phyloP scores from a whole-genome alignment of 129 eudicot genomes.

The Centaurea solstitialis region DNA sequence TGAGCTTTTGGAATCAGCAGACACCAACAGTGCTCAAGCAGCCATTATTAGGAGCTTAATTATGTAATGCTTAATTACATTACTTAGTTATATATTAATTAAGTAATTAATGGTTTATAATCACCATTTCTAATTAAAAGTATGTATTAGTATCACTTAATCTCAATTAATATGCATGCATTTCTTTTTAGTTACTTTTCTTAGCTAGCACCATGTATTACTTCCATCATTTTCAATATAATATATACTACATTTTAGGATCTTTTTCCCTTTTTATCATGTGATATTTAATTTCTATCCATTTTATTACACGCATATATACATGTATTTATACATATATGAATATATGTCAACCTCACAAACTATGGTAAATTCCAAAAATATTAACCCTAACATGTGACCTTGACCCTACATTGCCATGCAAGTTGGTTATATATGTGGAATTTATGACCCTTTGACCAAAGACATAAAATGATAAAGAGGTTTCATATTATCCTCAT shows the following conservation, averaged over 20 bases:
- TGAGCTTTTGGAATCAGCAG: conserved; percentile 83
- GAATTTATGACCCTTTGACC: conserved; percentile 36
- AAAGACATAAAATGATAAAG: conserved; percentile 23
- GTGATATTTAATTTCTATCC: neutral
- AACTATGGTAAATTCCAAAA: conserved; percentile 31
- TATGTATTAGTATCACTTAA: neutral
- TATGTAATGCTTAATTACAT: conserved; percentile 40
- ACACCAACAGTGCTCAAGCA: conserved; percentile 89
- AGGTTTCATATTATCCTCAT: conserved; percentile 15
- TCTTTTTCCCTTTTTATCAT: neutral
- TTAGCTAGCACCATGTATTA: neutral
- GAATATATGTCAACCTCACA: conserved; percentile 15
- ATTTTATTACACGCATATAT: neutral
- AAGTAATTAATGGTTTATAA: neutral
- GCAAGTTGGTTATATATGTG: conserved; percentile 38
- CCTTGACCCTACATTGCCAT: conserved; percentile 38
- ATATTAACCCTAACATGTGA: conserved; percentile 37
- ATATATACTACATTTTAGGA: neutral
- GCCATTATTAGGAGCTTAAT: conserved; percentile 94
- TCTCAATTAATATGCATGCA: conserved; percentile 16
- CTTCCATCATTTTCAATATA: neutral
- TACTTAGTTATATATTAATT: neutral
- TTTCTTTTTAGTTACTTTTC: conserved; percentile 5
- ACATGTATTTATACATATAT: conserved; percentile 7
- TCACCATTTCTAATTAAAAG: neutral